Evolutionary conservation across 2,329 filamentous ascomycete species (phyloP).

Genomic region (Botrytis byssoidea): DNA sequence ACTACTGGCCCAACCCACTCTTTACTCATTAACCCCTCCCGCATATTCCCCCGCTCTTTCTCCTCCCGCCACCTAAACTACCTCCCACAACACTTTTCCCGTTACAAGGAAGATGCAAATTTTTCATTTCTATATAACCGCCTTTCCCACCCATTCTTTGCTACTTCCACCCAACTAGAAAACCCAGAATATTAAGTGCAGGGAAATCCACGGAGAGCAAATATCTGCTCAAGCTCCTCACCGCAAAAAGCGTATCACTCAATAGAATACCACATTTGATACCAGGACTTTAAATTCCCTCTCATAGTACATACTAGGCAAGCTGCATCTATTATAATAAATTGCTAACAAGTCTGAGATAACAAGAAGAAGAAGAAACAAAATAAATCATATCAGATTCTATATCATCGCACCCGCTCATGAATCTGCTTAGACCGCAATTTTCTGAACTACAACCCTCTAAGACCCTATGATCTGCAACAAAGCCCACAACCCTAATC

Average conservation of each 20-base stretch:
- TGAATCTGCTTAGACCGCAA: not conserved
- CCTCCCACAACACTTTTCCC: no score
- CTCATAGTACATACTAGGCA: no score
- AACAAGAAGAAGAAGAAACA: no score
- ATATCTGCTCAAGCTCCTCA: no score
- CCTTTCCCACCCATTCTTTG: no score
- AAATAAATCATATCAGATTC: no score
- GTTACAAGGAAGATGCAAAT: not conserved
- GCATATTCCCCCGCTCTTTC: not conserved
- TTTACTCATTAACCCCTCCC: not conserved
- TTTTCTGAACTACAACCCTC: not conserved
- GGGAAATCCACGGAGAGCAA: no score
- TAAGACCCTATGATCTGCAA: no score
- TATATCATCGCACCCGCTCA: not conserved
- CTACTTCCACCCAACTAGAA: no score
- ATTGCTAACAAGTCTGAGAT: not conserved
- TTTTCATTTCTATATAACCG: not conserved
- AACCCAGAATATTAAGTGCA: no score
- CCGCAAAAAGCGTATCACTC: no score
- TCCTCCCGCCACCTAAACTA: not conserved
- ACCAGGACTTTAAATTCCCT: no score
- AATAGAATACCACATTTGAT: accelerated
- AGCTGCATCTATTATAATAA: not conserved
- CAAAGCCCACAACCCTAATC: not conserved
- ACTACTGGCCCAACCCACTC: not conserved